These are phyloP conservation scores for Tuber melanosporum DNA, from an alignment of 495 filamentous ascomycete species.

Conservation along the genomic window DNA sequence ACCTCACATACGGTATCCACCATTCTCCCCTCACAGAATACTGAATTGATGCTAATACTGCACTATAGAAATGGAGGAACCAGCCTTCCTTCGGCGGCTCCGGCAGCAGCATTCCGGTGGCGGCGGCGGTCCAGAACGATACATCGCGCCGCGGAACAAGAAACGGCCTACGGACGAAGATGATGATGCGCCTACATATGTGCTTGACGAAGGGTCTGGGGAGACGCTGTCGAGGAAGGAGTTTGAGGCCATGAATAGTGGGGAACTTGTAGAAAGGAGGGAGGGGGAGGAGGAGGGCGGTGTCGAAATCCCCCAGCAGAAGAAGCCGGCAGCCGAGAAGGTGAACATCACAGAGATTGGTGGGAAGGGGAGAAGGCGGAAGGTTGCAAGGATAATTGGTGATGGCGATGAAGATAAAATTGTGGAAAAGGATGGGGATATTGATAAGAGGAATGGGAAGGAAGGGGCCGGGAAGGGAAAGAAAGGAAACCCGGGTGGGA, in stretches of 20 bases:
- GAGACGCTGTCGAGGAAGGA: constrained; percentile 46
- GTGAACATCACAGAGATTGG: constrained; percentile 27
- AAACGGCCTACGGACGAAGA: constrained; percentile 41
- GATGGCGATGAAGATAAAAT: constrained; percentile 28
- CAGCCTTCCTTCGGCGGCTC: constrained; percentile 45
- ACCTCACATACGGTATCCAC: constrained; percentile 45
- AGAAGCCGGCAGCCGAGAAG: constrained; percentile 8
- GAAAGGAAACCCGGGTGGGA: constrained; percentile 24
- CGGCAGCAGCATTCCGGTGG: constrained; percentile 44
- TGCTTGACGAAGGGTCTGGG: constrained; percentile 47
- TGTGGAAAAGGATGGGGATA: constrained; percentile 7
- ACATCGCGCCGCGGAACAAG: constrained; percentile 45
- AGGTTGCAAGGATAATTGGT: constrained; percentile 33
- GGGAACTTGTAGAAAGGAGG: constrained; percentile 14
- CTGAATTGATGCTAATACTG: constrained; percentile 9
- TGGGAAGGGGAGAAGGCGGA: constrained; percentile 35
- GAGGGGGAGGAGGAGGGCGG: constrained; percentile 4
- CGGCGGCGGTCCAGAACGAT: constrained; percentile 43
- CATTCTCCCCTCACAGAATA: neutral
- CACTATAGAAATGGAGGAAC: constrained; percentile 44
- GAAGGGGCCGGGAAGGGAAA: constrained; percentile 9
- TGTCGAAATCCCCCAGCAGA: neutral
- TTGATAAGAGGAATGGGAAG: neutral
- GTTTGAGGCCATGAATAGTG: constrained; percentile 43
- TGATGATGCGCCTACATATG: constrained; percentile 47